Conservation (phyloP, 257 asterid genomes). For the Plantago major region DNA sequence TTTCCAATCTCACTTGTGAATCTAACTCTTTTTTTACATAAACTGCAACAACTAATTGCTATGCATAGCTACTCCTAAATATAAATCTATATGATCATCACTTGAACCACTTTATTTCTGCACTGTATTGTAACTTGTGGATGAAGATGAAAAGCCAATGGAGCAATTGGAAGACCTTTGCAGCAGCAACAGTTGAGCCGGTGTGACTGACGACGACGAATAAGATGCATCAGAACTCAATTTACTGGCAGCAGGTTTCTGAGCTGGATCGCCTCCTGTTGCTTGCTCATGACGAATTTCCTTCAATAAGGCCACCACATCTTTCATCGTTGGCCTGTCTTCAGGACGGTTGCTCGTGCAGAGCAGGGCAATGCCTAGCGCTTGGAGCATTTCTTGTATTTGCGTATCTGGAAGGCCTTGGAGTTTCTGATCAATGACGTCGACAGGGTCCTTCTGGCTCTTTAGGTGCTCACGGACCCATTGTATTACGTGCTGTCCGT, state of each 20-base stretch:
- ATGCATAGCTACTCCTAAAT: conserved; percentile 13
- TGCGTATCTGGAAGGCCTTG: conserved; percentile 57
- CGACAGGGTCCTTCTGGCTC: conserved; percentile 39
- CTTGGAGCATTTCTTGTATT: conserved; percentile 58
- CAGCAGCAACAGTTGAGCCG: conserved; percentile 38
- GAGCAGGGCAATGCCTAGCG: conserved; percentile 52
- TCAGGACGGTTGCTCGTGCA: conserved; percentile 51
- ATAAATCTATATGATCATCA: neutral
- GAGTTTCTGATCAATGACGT: conserved; percentile 44
- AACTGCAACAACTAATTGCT: conserved; percentile 19
- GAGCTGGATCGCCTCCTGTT: conserved; percentile 27
- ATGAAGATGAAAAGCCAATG: conserved; percentile 42
- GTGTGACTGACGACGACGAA: conserved; percentile 39
- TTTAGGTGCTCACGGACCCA: conserved; percentile 50
- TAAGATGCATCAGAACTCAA: conserved; percentile 15
- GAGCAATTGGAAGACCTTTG: conserved; percentile 48
- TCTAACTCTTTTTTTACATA: conserved; percentile 14
- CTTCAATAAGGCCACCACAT: conserved; percentile 50
- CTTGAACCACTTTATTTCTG: conserved; percentile 11
- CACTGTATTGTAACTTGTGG: conserved; percentile 29
- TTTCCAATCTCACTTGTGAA: neutral
- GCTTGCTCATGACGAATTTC: conserved; percentile 38
- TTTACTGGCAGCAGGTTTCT: conserved; percentile 29
- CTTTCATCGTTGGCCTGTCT: conserved; percentile 59
- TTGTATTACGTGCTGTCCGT: conserved; percentile 47